Evolutionary conservation across 306 rosid species (phyloP).

Genomic region (Amphicarpaea edgeworthii): DNA sequence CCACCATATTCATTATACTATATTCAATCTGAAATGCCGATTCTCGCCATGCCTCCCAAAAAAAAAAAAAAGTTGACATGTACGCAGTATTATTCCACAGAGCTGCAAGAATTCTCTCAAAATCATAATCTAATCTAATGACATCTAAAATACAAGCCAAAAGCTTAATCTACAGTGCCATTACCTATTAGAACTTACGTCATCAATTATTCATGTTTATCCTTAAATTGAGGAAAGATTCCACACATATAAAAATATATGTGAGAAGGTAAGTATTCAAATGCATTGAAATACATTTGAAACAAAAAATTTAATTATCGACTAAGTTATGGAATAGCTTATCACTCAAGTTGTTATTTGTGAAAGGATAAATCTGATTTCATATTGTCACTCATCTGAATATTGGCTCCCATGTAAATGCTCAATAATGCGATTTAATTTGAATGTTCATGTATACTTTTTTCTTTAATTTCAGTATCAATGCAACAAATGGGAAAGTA

Average conservation of each 20-base stretch:
- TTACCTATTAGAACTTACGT: not conserved
- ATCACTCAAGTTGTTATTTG: not conserved
- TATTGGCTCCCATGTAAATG: not conserved
- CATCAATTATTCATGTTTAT: slow-evolving; percentile 19
- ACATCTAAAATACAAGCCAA: not conserved
- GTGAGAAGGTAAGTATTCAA: not conserved
- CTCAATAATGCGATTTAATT: too few relatives aligned
- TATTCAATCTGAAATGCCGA: too few relatives aligned
- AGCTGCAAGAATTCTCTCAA: not conserved
- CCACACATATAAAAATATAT: not conserved
- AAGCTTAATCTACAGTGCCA: not conserved
- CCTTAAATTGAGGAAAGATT: slow-evolving; percentile 29
- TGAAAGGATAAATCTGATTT: not conserved
- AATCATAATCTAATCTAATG: not conserved
- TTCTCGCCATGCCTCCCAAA: too few relatives aligned
- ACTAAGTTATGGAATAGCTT: not conserved
- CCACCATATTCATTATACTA: not conserved
- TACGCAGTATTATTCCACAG: not conserved
- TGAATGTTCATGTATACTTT: too few relatives aligned
- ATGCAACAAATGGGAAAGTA: not conserved
- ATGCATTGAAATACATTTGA: slow-evolving; percentile 14
- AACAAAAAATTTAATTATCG: not conserved
- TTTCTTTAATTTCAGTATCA: too few relatives aligned
- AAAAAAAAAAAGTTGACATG: not conserved
- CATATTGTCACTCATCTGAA: not conserved